phyloP scores from a whole-genome alignment of 176 grass and related monocot species.

The Bothriochloa decipiens region DNA sequence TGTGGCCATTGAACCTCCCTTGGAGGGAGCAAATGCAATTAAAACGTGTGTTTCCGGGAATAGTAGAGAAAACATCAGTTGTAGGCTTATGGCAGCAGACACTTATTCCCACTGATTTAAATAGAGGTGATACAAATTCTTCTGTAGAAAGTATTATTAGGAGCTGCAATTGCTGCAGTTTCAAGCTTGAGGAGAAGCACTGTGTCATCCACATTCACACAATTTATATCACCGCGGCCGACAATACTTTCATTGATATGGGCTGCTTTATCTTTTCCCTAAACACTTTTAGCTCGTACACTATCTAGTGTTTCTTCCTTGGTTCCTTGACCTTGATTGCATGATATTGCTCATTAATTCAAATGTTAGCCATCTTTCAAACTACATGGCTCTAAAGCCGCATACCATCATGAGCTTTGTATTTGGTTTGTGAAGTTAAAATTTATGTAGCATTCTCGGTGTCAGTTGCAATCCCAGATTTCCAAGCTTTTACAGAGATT shows the following conservation, averaged over 20 bases:
- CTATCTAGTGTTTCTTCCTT: background rate
- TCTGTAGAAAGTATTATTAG: background rate
- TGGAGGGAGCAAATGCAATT: background rate
- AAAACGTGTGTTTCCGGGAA: background rate
- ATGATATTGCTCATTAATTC: constrained; percentile 25
- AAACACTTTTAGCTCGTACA: background rate
- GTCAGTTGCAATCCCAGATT: background rate
- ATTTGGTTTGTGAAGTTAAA: background rate
- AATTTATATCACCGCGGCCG: background rate
- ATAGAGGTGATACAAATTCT: background rate
- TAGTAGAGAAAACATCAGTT: background rate
- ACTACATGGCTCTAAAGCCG: background rate
- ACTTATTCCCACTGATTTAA: background rate
- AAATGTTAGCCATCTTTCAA: background rate
- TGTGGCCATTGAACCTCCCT: constrained; percentile 11
- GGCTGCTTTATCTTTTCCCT: background rate
- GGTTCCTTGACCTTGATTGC: background rate
- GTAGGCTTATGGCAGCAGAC: background rate
- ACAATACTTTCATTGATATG: constrained; percentile 8
- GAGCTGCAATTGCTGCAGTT: background rate
- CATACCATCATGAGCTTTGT: constrained; percentile 9
- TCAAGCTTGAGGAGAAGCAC: background rate
- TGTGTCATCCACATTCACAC: background rate
- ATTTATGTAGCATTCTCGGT: background rate
- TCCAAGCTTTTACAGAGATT: background rate